These are phyloP conservation scores for Wickerhamiella vanderwaltii DNA, from an alignment of 805 yeast species.

Conservation along the genomic window DNA sequence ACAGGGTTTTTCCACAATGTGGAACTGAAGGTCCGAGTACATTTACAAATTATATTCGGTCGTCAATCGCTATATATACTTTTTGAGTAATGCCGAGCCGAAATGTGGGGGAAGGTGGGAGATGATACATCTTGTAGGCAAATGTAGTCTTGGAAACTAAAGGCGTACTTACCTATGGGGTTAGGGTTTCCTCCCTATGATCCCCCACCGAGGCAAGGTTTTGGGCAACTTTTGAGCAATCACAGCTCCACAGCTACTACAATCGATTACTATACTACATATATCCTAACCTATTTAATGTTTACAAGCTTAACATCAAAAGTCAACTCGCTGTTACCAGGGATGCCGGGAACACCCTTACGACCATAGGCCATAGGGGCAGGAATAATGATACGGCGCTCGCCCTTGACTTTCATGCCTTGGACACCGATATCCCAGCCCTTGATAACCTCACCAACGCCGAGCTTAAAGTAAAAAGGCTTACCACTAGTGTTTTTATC, in stretches of 20 bases:
- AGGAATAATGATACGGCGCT: constrained; percentile 94
- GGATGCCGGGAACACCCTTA: constrained; percentile 89
- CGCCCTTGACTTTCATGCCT: constrained; percentile 98
- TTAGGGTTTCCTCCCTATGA: no score
- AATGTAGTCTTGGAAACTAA: no score
- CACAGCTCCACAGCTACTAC: no score
- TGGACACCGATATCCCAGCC: constrained; percentile 99
- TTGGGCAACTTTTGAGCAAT: no score
- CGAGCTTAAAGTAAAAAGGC: constrained; percentile 83
- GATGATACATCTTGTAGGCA: no score
- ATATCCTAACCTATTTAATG: constrained; percentile 48
- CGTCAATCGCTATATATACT: no score
- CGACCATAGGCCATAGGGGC: constrained; percentile 95
- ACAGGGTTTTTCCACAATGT: constrained; percentile 40
- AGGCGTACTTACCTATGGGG: no score
- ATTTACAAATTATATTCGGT: background rate
- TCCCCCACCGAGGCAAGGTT: no score
- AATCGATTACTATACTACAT: background rate
- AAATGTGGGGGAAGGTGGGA: no score
- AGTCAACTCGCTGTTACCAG: constrained; percentile 91
- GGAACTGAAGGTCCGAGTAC: constrained; percentile 23
- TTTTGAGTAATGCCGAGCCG: no score
- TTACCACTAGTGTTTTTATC: constrained; percentile 96
- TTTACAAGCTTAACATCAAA: constrained; percentile 91
- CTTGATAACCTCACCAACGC: constrained; percentile 96